These are phyloP conservation scores for Penicillium taxi DNA, from an alignment of 495 filamentous ascomycete genomes.

Conservation along the genomic window DNA sequence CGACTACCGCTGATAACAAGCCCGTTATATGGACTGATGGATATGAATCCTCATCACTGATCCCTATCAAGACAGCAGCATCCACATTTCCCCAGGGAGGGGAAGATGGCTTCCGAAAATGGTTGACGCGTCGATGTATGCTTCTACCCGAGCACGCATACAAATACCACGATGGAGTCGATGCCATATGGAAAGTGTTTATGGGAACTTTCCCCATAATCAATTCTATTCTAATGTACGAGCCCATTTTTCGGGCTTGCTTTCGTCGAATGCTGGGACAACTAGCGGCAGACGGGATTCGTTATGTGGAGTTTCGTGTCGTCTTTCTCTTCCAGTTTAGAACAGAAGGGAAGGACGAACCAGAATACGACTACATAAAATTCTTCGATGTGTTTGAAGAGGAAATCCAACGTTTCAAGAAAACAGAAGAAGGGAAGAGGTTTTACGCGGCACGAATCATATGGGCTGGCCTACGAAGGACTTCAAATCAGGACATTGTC, in stretches of 20 bases:
- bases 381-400: constrained; percentile 67
- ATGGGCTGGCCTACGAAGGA: constrained; percentile 65
- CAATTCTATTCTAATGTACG: constrained; percentile 70
- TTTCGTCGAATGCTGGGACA: constrained; percentile 58
- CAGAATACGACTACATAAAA: constrained; percentile 54
- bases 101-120: constrained; percentile 60
- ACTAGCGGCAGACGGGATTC: constrained; percentile 67
- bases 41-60: constrained; percentile 48
- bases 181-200: constrained; percentile 76
- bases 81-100: constrained; percentile 65
- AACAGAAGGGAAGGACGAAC: constrained; percentile 46
- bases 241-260: constrained; percentile 79
- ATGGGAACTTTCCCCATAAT: constrained; percentile 59
- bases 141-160: constrained; percentile 63
- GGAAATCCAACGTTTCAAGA: constrained; percentile 68
- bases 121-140: constrained; percentile 67
- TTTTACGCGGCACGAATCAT: constrained; percentile 89
- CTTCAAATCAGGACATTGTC: constrained; percentile 57
- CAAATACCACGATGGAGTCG: constrained; percentile 71
- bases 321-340: constrained; percentile 56
- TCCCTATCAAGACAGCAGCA: constrained; percentile 58
- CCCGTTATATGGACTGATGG: constrained; percentile 51
- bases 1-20: constrained; percentile 12
- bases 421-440: constrained; percentile 54
- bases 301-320: constrained; percentile 65